Conservation (phyloP, 176 grass and related monocot genomes). For the Carex pumila region DNA sequence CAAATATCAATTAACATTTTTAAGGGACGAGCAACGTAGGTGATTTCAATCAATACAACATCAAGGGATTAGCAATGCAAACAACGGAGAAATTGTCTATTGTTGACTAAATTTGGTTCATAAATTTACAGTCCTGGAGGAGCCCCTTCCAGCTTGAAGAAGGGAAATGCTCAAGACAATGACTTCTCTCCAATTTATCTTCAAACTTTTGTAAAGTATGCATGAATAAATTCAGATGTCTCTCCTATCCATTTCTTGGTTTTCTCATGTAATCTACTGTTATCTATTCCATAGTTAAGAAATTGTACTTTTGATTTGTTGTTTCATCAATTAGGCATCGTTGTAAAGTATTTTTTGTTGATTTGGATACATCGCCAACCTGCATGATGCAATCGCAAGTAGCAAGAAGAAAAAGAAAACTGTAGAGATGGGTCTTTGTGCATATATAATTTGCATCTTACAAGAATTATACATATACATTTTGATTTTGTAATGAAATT, state of each 20-base stretch:
- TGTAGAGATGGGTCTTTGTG: not conserved
- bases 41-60: no score
- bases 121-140: conserved; percentile 66
- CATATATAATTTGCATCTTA: no score
- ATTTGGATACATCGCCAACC: no score
- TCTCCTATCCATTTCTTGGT: not conserved
- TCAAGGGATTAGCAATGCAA: not conserved
- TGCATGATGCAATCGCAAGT: no score
- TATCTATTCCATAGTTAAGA: not conserved
- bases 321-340: not conserved
- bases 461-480: no score
- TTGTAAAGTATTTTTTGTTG: not conserved
- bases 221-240: not conserved
- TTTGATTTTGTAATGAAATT: no score
- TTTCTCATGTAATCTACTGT: not conserved
- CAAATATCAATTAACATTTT: not conserved
- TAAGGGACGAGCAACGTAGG: no score
- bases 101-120: conserved; percentile 7
- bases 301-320: not conserved
- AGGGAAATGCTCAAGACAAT: not conserved
- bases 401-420: no score
- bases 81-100: no score
- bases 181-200: not conserved
- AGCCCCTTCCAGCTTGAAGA: conserved; percentile 62
- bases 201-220: conserved; percentile 11